Base-by-base conservation (phyloP, 176 grass and related monocot genomes). In the Oryza coarctata region DNA sequence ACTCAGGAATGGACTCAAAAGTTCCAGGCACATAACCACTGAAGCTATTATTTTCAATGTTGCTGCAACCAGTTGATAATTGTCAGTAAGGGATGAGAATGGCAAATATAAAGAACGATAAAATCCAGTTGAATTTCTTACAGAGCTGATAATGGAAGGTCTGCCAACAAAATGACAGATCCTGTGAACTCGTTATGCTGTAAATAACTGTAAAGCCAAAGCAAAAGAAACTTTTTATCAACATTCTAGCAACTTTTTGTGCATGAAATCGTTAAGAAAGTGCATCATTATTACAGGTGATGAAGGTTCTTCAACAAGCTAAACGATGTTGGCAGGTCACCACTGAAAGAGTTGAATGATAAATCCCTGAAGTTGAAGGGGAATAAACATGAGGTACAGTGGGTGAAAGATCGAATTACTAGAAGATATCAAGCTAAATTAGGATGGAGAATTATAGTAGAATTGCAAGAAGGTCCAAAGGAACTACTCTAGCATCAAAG, bases 151-250 rank as follows among this genome's bases (percentile, higher is more conserved):
- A 97, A 69, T 79, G 83, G 88, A 58, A 97, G 92, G 65, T 85
- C 91, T 81, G 90, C 81, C 77, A 97, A 87, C 62, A 91, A 86
- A 87, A 85, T 87, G 34, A 97, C 92, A 71, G 95, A 89, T 41
- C 95, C 95, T 35, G 95, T 94, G 69, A 97, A 90, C 62, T 91
- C 74, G 61, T 97, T 97, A 81, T 91, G 82, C 47, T 97, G 94
- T 58, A 97, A 86, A 61, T 87, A 94, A 40, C 94, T 97, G 92
- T 66, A 88, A 87, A 86, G 87, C 29, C 33, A 79, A 55, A 49
- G 31, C 65, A 35, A 84, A 69, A 41, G 13, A 68, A 76, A 18
- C 5, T 17, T 75, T 62, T 22, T 84, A 73, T 81, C 22, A 86
- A 78, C 36, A 7, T 47, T 90, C 26, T 3, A 79, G 55, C 12